A percentile compares a stretch with the other conserved stretches of the same genome.
Conservation (phyloP, 768 basidiomycete species). For the Vararia minispora region DNA sequence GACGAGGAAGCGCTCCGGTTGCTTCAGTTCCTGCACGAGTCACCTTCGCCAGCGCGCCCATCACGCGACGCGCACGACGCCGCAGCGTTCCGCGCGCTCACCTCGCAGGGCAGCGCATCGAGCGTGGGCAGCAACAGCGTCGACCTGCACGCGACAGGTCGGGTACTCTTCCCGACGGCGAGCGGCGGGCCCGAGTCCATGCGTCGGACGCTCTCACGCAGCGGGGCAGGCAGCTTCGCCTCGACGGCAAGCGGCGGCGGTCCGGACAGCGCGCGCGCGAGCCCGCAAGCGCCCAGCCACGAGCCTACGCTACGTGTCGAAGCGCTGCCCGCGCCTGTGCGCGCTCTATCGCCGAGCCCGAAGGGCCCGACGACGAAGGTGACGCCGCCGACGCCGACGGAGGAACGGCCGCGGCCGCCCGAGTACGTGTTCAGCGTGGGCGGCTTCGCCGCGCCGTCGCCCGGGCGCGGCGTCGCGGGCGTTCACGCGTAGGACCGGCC, state of each 20-base stretch:
- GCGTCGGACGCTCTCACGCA: constrained; percentile 16
- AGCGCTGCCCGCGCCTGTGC: constrained; percentile 4
- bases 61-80: constrained; percentile 37
- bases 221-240: constrained; percentile 31
- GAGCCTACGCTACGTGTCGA: constrained; percentile 6
- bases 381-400: constrained; percentile 13
- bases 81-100: constrained; percentile 45
- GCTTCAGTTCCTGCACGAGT: constrained; percentile 77
- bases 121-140: constrained; percentile 36
- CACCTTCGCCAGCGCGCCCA: constrained; percentile 67
- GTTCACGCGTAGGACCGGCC: too few species aligned
- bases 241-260: constrained; percentile 26
- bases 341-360: constrained; percentile 4
- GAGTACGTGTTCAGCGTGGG: too few species aligned
- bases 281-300: constrained; percentile 5
- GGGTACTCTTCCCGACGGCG: constrained; percentile 52
- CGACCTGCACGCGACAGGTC: constrained; percentile 47
- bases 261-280: constrained; percentile 3
- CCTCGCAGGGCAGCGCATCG: too few species aligned
- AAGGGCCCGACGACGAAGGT: constrained; percentile 7
- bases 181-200: constrained; percentile 13
- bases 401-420: too few species aligned
- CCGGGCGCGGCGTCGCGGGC: too few species aligned
- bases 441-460: too few species aligned
- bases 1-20: constrained; percentile 82